Evolutionary conservation across 2,329 filamentous ascomycete species (phyloP), one percentile per base, ranked within the genome.

Genomic region (Xylariaceae sp.): DNA sequence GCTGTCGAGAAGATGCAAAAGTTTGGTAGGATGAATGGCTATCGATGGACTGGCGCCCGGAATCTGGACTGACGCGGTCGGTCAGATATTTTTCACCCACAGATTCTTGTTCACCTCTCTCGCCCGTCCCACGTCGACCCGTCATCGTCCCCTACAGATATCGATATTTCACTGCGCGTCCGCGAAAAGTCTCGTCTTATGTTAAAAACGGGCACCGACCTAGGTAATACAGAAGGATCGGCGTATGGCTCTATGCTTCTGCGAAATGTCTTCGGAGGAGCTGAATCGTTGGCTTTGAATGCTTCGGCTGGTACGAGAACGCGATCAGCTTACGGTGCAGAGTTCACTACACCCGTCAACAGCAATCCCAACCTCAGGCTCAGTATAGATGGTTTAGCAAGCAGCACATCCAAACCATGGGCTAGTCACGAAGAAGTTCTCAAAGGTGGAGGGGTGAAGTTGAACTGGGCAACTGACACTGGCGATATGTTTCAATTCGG

Each of bases 191-290:
- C 87, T 24, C 83, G 86, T 30, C 80, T 97, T 58, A 81, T 89
- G 44, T 78, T 97, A 57, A 95, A 95, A 70, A 95, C 90, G 0
- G 93, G 93, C 45, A 97, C 93, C 8, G 91, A 97, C 61, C 76
- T 95, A 34, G 93, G 93, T 48, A 95, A 94, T 59, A 83, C 88
- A 17, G 93, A 98, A 65, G 93, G 91, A 28, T 95, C 90, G 7
- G 91, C 90, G 3, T 97, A 95, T 60, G 84, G 87, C 51, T 91
- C 93, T 52, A 76, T 89, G 34, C 75, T 91, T 38, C 83, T 89
- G 72, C 83, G 93, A 53, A 98, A 98, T 66, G 77, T 98, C 45
- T 88, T 98, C 61, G 93, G 93, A 38, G 93, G 93, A 30, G 93
- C 90, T 18, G 93, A 98, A 69, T 86, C 85, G 42, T 69, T 98